Base-by-base conservation (phyloP, 441 rosid genomes). In the Brassica balearica region DNA sequence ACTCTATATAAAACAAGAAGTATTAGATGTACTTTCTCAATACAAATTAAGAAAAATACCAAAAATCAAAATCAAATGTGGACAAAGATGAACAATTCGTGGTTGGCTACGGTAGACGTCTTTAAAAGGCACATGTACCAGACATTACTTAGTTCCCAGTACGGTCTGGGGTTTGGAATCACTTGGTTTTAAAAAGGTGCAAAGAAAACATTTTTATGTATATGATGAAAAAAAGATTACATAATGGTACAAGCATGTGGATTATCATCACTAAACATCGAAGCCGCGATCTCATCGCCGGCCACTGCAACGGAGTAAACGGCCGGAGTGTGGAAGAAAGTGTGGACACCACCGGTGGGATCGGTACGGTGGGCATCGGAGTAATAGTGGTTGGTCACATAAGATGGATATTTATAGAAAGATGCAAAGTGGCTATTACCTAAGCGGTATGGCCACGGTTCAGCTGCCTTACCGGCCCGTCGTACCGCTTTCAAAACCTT, bases 271-370 rank as follows among this genome's bases (percentile, higher is more conserved):
- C 98, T 94, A 80, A 94, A 94, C 62, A 94, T 82, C 0, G 97
- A 92, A 34, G 97, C 98, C 0, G 90, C 85, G 5, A 92, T 86
- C 87, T 92, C 96, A 20, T 91, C 97, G 6, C 91, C 89, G 5
- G 94, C 94, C 32, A 94, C 90, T 0, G 96, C 93, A 7, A 94
- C 88, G 0, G 96, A 92, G 82, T 94, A 92, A 25, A 90, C 84
- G 0, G 97, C 84, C 1, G 98, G 97, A 20, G 98, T 94, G 10
- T 92, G 98, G 79, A 94, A 94, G 87, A 92, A 92, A 59, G 93
- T 75, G 81, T 94, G 96, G 8, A 89, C 89, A 6, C 88, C 84
- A 36, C 78, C 79, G 22, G 89, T 71, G 43, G 78, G 82, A 6
- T 82, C 88, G 9, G 78, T 86, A 58, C 79, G 88, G 76, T 85